Conservation (phyloP, 129 eudicot species). For the Artemisia tridentata region DNA sequence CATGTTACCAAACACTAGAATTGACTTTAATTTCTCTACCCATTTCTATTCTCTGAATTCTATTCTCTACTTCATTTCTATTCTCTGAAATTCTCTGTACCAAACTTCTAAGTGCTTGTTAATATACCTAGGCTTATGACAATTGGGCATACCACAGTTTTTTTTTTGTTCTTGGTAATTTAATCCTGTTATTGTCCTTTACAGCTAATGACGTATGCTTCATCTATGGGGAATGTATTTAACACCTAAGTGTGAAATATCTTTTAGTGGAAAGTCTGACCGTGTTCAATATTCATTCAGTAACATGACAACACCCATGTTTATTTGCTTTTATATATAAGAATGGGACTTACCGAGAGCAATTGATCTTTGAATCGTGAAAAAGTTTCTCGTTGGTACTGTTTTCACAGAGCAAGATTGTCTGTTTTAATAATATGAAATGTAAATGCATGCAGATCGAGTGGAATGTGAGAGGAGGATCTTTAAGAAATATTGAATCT, state of each 20-base stretch:
- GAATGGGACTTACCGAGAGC: not conserved
- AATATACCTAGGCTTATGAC: too few species aligned
- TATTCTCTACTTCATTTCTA: too few species aligned
- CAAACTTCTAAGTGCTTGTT: too few species aligned
- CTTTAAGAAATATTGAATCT: constrained; percentile 85
- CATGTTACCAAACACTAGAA: too few species aligned
- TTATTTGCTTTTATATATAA: not conserved
- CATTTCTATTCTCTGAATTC: too few species aligned
- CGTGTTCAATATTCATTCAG: not conserved
- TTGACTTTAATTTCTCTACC: too few species aligned
- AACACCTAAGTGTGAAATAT: not conserved
- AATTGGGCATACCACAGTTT: too few species aligned
- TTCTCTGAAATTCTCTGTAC: too few species aligned
- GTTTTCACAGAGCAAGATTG: constrained; percentile 12
- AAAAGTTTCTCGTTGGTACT: constrained; percentile 1
- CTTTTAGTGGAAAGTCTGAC: not conserved
- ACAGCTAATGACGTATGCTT: too few species aligned
- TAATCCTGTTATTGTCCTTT: too few species aligned
- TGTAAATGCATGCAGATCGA: constrained; percentile 52
- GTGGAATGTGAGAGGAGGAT: constrained; percentile 93
- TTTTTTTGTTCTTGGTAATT: too few species aligned
- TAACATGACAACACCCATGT: not conserved
- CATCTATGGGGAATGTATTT: too few species aligned
- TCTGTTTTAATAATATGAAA: constrained; percentile 16
- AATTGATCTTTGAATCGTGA: not conserved